These are phyloP conservation scores for Pythium rishiriense DNA, from an alignment of 352 stramenopile genomes.

Conservation along the genomic window DNA sequence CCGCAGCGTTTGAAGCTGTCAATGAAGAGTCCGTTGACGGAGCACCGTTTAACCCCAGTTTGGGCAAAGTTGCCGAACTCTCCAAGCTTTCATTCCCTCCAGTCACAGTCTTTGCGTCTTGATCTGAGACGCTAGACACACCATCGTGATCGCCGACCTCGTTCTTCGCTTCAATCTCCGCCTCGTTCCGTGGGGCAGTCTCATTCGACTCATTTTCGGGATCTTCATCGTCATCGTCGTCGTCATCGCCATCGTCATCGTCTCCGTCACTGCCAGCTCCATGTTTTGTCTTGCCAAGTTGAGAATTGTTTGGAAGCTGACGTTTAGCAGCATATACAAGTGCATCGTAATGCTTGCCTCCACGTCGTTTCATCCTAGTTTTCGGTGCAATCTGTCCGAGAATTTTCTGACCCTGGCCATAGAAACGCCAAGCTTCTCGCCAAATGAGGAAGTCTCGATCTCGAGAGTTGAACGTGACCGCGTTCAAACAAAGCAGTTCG, in stretches of 20 bases:
- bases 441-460: conserved; percentile 90
- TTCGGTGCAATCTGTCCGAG: conserved; percentile 76
- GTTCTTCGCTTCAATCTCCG: not conserved
- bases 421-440: conserved; percentile 93
- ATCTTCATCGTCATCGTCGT: conserved; percentile 27
- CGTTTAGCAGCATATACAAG: conserved; percentile 74
- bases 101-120: not conserved
- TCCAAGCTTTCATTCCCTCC: not conserved
- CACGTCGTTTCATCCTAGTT: conserved; percentile 73
- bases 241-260: conserved; percentile 33
- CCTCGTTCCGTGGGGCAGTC: conserved; percentile 1
- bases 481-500: conserved; percentile 95
- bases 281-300: conserved; percentile 49
- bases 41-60: not conserved
- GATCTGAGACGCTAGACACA: not conserved
- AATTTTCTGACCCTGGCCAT: conserved; percentile 76
- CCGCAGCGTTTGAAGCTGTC: conserved; percentile 23
- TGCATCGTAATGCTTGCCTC: conserved; percentile 68
- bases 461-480: conserved; percentile 94
- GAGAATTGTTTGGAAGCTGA: conserved; percentile 82
- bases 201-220: conserved; percentile 25
- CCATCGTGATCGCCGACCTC: not conserved
- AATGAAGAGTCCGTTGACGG: not conserved
- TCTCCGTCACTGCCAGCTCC: conserved; percentile 23
- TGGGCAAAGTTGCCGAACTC: not conserved